Percentiles rank a stretch among this genome's conserved stretches.
Conservation (phyloP, 106 monocot genomes). For the Apostasia ramifera region DNA sequence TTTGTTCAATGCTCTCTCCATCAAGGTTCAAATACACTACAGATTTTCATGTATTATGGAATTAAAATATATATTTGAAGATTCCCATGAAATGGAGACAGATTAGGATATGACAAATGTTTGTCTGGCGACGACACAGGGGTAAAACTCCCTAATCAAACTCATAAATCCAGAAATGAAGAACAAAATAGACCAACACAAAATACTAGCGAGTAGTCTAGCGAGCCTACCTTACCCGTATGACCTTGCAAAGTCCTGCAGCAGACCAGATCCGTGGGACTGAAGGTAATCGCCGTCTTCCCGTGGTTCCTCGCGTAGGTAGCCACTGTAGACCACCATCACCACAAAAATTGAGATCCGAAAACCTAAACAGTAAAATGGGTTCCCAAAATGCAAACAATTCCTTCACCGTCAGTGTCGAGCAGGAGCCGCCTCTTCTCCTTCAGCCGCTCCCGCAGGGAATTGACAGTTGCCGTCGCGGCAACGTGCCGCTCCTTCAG, state of each 20-base stretch:
- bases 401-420: slow-evolving; percentile 64
- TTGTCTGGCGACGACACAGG: too few species aligned
- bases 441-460: slow-evolving; percentile 57
- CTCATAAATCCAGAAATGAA: not conserved
- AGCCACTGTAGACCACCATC: slow-evolving; percentile 37
- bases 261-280: slow-evolving; percentile 87
- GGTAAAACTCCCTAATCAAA: not conserved
- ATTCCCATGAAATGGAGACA: too few species aligned
- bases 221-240: slow-evolving; percentile 57
- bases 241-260: slow-evolving; percentile 85
- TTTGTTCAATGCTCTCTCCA: too few species aligned
- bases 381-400: not conserved
- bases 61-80: too few species aligned
- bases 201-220: not conserved
- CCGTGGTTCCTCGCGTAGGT: slow-evolving; percentile 58
- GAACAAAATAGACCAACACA: too few species aligned
- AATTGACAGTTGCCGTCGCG: slow-evolving; percentile 61
- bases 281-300: slow-evolving; percentile 55
- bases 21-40: too few species aligned
- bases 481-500: slow-evolving; percentile 72
- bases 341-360: not conserved
- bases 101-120: too few species aligned
- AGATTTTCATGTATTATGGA: too few species aligned
- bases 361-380: not conserved
- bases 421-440: slow-evolving; percentile 62